A percentile compares a stretch with the other conserved stretches of the same genome.
phyloP scores from a whole-genome alignment of 73 alveolate species.

The Paramecium caudatum region DNA sequence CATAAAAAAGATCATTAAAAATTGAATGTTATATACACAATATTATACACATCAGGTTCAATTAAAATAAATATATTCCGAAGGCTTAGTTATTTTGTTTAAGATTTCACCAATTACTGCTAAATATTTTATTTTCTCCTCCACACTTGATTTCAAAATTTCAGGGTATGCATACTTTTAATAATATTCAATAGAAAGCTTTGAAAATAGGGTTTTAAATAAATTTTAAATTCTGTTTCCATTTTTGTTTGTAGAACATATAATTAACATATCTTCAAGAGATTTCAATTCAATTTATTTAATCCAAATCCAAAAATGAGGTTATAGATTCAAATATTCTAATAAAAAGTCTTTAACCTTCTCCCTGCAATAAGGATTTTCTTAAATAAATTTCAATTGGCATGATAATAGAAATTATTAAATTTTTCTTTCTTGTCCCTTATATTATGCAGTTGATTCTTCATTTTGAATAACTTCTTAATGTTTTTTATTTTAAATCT shows the following conservation, averaged over 20 bases:
- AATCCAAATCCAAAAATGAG: constrained; percentile 40
- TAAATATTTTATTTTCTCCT: constrained; percentile 53
- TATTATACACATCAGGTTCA: background rate
- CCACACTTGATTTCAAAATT: background rate
- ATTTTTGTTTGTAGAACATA: constrained; percentile 4
- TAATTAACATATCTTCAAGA: constrained; percentile 28
- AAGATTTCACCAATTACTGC: constrained; percentile 26
- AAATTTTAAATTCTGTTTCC: background rate
- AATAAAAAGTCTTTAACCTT: background rate
- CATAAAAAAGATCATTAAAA: constrained; percentile 50
- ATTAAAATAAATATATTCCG: constrained; percentile 44
- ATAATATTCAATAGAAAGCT: constrained; percentile 41
- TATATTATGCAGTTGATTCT: no score
- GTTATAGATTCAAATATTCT: background rate
- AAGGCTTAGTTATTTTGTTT: constrained; percentile 11
- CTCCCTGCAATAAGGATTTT: background rate
- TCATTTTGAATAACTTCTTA: no score
- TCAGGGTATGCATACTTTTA: constrained; percentile 20
- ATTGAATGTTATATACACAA: constrained; percentile 41
- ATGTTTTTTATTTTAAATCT: background rate
- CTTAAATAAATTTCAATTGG: constrained; percentile 6
- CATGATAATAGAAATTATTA: background rate
- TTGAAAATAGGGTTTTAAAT: constrained; percentile 40
- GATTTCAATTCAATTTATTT: constrained; percentile 33
- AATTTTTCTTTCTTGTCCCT: background rate